phyloP scores from a whole-genome alignment of 2,329 filamentous ascomycete species.

The Penicillium sp. region DNA sequence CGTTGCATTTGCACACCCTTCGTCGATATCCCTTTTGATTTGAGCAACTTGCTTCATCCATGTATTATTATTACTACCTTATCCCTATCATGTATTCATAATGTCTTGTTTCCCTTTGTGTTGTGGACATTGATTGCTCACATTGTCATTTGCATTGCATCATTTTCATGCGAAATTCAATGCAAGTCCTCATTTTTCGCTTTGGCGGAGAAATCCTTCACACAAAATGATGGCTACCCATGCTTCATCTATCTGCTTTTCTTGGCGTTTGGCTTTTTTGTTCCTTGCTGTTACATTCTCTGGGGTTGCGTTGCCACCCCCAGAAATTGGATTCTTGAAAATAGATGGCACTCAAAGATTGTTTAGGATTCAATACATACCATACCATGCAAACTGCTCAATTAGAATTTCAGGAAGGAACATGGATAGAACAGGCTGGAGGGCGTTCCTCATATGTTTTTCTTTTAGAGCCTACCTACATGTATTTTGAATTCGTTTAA shows the following conservation, averaged over 20 bases:
- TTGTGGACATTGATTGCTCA: neutral
- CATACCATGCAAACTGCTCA: neutral
- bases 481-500: no score
- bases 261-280: neutral
- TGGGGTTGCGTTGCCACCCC: neutral
- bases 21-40: conserved; percentile 11
- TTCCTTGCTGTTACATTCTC: neutral
- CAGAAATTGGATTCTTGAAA: neutral
- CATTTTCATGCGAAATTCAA: neutral
- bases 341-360: neutral
- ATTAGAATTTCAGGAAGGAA: no score
- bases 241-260: neutral
- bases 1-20: neutral
- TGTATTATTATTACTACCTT: conserved; percentile 21
- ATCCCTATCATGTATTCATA: conserved; percentile 21
- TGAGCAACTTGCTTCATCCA: conserved; percentile 11
- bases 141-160: neutral
- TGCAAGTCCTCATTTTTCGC: neutral
- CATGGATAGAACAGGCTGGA: no score
- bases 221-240: neutral
- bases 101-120: conserved; percentile 4
- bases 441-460: no score
- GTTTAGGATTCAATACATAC: neutral
- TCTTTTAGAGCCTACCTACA: no score
- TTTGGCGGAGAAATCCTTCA: neutral